Conservation (phyloP, 2,329 filamentous ascomycete species). For the Dryadomyces quercus-mongolicae region DNA sequence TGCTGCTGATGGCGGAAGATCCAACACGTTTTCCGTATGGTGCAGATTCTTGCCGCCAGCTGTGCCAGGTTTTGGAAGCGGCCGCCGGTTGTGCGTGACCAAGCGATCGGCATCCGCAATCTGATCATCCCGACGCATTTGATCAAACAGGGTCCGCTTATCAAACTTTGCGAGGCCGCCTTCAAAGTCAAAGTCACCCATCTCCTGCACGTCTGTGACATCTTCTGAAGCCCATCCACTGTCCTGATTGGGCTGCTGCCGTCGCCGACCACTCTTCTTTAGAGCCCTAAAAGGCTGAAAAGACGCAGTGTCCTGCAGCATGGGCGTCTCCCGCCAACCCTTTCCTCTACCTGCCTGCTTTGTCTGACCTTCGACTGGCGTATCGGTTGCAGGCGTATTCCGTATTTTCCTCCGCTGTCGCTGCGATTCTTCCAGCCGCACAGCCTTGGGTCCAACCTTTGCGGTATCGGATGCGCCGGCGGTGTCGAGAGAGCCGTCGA, state of each 20-base stretch:
- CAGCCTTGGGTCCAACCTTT: neutral
- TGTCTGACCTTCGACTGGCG: conserved; percentile 10
- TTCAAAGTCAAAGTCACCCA: conserved; percentile 91
- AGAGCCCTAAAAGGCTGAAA: conserved; percentile 51
- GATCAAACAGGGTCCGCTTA: conserved; percentile 81
- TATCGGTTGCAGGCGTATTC: conserved; percentile 19
- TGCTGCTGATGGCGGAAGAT: conserved; percentile 31
- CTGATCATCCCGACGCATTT: conserved; percentile 79
- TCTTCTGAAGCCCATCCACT: conserved; percentile 96
- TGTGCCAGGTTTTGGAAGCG: conserved; percentile 52
- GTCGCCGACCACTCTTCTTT: conserved; percentile 40
- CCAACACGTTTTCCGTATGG: conserved; percentile 82
- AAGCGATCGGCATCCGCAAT: conserved; percentile 85
- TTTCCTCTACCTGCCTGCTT: conserved; percentile 27
- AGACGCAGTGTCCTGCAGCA: conserved; percentile 45
- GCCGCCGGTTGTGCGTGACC: conserved; percentile 71
- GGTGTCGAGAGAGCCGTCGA: neutral
- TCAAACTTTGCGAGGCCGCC: conserved; percentile 87
- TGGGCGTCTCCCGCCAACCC: conserved; percentile 48
- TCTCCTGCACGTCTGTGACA: conserved; percentile 83
- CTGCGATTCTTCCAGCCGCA: neutral
- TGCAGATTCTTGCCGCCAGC: conserved; percentile 82
- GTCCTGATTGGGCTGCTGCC: conserved; percentile 27
- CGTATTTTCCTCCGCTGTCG: conserved; percentile 14
- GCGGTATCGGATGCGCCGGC: neutral